A percentile compares a stretch with the other conserved stretches of the same genome.
These are phyloP conservation scores for Aspergillus nidulans DNA, from an alignment of 495 filamentous ascomycete species.

Conservation along the genomic window DNA sequence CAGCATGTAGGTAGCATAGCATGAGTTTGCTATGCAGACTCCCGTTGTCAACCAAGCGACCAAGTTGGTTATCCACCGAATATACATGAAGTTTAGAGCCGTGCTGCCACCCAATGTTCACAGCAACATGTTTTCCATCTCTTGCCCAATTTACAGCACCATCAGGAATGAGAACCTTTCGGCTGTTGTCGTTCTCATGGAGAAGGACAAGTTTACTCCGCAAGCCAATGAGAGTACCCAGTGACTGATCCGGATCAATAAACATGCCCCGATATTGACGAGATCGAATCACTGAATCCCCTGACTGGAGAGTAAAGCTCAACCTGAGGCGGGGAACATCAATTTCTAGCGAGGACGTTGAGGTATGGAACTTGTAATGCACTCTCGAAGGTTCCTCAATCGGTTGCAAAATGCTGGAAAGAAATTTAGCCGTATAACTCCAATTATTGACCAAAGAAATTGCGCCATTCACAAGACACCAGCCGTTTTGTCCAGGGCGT, in stretches of 20 bases:
- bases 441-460: constrained; percentile 28
- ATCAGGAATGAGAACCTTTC: constrained; percentile 50
- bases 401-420: constrained; percentile 29
- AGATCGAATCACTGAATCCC: constrained; percentile 34
- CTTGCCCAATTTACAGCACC: constrained; percentile 14
- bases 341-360: constrained; percentile 24
- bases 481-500: not conserved
- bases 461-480: constrained; percentile 10
- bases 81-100: constrained; percentile 37
- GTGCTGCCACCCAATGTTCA: constrained; percentile 26
- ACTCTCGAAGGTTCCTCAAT: constrained; percentile 31
- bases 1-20: constrained; percentile 54
- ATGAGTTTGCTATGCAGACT: constrained; percentile 51
- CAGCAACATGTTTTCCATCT: constrained; percentile 34
- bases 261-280: constrained; percentile 51
- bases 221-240: constrained; percentile 52
- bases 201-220: constrained; percentile 48
- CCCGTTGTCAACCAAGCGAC: constrained; percentile 46
- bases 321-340: constrained; percentile 48
- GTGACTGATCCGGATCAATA: constrained; percentile 47
- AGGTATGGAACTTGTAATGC: constrained; percentile 23
- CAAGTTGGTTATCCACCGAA: constrained; percentile 44
- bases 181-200: constrained; percentile 17
- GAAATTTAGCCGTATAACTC: constrained; percentile 24
- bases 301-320: constrained; percentile 39